Evolutionary conservation across 345 rosid species (phyloP).

Genomic region (Syzygium oleosum): DNA sequence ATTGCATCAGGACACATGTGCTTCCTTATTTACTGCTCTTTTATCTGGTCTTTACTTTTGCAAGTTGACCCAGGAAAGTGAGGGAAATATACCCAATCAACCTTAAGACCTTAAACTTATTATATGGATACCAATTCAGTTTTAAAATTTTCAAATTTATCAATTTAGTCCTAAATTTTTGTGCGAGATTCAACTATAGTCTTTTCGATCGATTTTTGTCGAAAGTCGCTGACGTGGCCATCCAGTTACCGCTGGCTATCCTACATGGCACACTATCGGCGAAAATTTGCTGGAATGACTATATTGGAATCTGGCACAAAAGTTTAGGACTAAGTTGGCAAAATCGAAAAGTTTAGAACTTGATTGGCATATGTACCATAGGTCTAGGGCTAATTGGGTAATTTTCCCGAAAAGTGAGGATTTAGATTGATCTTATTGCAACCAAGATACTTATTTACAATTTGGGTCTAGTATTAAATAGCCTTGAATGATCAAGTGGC

Average conservation of each 20-base stretch:
- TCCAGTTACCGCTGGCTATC: accelerated
- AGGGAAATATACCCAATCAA: background rate
- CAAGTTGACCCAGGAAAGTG: too few species aligned
- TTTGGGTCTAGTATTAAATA: too few species aligned
- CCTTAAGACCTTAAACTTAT: accelerated
- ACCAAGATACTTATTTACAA: too few species aligned
- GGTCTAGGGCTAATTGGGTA: too few species aligned
- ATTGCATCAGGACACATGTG: background rate
- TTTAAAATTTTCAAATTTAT: background rate
- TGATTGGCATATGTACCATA: too few species aligned
- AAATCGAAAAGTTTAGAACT: background rate
- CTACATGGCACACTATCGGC: accelerated
- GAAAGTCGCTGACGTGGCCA: accelerated
- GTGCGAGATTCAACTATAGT: background rate
- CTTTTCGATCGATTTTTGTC: accelerated
- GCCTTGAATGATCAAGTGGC: too few species aligned
- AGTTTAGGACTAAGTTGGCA: background rate
- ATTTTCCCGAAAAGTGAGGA: too few species aligned
- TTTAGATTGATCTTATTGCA: too few species aligned
- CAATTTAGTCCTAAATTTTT: background rate
- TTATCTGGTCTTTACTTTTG: background rate
- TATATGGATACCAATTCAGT: background rate
- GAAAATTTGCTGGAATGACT: background rate
- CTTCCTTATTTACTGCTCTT: background rate
- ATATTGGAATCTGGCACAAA: background rate